Evolutionary conservation across 495 filamentous ascomycete genomes (phyloP).

Genomic region (Evernia prunastri): DNA sequence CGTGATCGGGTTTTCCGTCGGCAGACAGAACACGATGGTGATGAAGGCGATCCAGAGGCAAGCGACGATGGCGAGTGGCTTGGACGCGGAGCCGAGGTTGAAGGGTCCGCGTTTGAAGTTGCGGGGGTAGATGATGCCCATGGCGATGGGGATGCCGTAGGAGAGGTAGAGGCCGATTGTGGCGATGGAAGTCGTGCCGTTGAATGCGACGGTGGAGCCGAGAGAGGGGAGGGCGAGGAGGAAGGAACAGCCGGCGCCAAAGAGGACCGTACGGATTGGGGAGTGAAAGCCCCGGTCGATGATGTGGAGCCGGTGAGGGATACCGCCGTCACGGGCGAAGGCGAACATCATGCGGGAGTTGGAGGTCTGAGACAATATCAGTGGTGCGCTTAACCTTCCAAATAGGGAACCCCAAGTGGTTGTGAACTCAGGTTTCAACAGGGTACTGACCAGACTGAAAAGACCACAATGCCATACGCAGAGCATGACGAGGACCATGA

Average conservation of each 20-base stretch:
- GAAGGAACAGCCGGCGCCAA: conserved; percentile 52
- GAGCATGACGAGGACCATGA: conserved; percentile 51
- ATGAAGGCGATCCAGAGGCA: conserved; percentile 50
- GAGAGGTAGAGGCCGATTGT: conserved; percentile 60
- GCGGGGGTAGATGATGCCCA: conserved; percentile 42
- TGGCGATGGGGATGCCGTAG: conserved; percentile 59
- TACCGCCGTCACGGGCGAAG: conserved; percentile 49
- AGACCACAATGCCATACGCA: conserved; percentile 57
- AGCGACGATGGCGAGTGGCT: conserved; percentile 47
- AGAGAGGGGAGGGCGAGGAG: conserved; percentile 54
- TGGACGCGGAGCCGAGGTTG: conserved; percentile 48
- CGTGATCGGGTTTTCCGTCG: conserved; percentile 52
- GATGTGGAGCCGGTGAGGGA: conserved; percentile 32
- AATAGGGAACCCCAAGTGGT: no score
- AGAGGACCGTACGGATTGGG: conserved; percentile 46
- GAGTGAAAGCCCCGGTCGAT: conserved; percentile 29
- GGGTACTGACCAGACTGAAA: conserved; percentile 38
- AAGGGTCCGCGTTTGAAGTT: conserved; percentile 46
- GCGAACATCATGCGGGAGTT: conserved; percentile 61
- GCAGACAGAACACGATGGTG: conserved; percentile 56
- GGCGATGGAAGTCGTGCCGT: conserved; percentile 54
- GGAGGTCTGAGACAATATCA: conserved; percentile 39
- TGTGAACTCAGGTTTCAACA: neutral
- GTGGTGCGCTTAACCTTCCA: neutral
- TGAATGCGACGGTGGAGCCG: conserved; percentile 53